Base-by-base conservation (phyloP, 306 rosid species). In the Luffa acutangula region DNA sequence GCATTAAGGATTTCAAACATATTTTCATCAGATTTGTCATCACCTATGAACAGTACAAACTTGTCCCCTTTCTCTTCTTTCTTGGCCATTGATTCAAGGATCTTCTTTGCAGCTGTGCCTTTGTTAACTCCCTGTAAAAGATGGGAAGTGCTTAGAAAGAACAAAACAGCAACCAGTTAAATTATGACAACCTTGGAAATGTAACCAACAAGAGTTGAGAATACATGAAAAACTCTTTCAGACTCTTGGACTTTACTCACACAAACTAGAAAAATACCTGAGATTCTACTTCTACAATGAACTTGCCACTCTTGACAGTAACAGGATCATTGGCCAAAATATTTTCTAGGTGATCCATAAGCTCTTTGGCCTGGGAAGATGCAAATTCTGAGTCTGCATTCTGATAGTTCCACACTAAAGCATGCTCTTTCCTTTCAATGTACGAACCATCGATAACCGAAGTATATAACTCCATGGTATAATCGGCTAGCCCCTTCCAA, bases 351-450 rank as follows among this genome's bases (percentile, higher is more conserved):
- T 94, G 91, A 84, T 85, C 89, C 85, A 89, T 64, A 84, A 94
- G 81, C 66, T 94, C 96, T 79, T 89, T 92, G 60, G 97, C 96
- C 82, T 92, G 97, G 81, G 94, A 90, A 20, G 96, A 94, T 67
- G 97, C 96, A 80, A 94, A 94, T 80, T 88, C 92, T 6, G 93
- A 92, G 85, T 94, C 96, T 56, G 98, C 98, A 75, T 90, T 95
- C 84, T 89, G 96, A 80, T 94, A 93, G 81, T 90, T 95, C 97
- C 98, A 94, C 65, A 94, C 97, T 90, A 94, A 79, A 74, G 93
- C 97, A 70, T 91, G 89, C 63, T 88, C 97, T 82, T 94, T 92
- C 31, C 65, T 20, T 80, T 94, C 98, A 18, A 94, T 89, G 82
- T 39, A 88, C 33, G 98, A 94, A 34, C 98, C 98, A 78, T 92